Percentiles rank a stretch among this genome's conserved stretches.
These are phyloP conservation scores for Chamaenerion angustifolium DNA, from an alignment of 345 rosid species.

Conservation along the genomic window DNA sequence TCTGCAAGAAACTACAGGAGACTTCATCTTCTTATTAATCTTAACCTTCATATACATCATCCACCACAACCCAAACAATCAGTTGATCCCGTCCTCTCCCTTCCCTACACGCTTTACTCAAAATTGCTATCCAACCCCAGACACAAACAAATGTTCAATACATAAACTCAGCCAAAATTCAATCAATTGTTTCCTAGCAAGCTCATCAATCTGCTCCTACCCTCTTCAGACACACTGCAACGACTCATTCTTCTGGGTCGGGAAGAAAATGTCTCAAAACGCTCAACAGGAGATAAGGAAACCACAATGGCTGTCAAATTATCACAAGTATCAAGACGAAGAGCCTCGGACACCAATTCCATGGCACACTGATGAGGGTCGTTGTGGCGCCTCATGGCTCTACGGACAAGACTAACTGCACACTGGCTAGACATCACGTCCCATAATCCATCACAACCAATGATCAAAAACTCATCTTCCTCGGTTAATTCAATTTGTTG, in stretches of 20 bases:
- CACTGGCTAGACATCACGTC: constrained; percentile 10
- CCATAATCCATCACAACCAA: constrained; percentile 7
- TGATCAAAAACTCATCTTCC: constrained; percentile 9
- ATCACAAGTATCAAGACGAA: constrained; percentile 1
- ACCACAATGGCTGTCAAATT: constrained; percentile 5
- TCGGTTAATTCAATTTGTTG: constrained; percentile 1
- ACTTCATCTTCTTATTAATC: no score
- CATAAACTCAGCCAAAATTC: no score
- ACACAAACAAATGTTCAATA: no score
- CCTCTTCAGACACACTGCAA: constrained; percentile 6
- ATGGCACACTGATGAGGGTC: constrained; percentile 8
- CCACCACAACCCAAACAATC: no score
- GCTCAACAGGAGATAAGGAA: constrained; percentile 5
- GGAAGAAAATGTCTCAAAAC: constrained; percentile 1
- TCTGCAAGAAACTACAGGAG: no score
- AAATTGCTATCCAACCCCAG: no score
- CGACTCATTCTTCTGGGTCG: constrained; percentile 1
- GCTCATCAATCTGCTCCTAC: constrained; percentile 2
- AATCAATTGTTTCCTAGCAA: constrained; percentile 4
- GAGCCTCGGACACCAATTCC: constrained; percentile 6
- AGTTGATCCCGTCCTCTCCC: no score
- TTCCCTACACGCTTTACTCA: no score
- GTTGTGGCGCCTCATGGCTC: constrained; percentile 3
- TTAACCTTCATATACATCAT: no score
- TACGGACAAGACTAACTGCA: constrained; percentile 5